Percentiles rank a stretch among this genome's conserved stretches.
These are phyloP conservation scores for Oryza punctata DNA, from an alignment of 176 grass and related monocot species.

Conservation along the genomic window DNA sequence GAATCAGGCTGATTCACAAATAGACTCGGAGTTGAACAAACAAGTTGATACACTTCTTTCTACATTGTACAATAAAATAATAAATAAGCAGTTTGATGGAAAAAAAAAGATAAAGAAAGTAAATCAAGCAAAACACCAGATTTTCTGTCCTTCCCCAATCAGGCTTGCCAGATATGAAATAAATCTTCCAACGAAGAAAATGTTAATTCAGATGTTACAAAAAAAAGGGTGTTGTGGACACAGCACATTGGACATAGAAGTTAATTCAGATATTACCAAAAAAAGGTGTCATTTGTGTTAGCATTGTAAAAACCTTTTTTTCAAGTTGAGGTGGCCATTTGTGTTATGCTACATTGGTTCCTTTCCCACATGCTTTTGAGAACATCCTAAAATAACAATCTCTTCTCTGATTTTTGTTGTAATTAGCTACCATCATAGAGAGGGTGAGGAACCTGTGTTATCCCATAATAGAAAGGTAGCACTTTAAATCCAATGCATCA, in stretches of 20 bases:
- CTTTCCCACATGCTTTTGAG: background rate
- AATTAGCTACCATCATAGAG: background rate
- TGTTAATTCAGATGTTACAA: background rate
- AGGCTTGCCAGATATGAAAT: background rate
- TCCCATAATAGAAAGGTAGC: background rate
- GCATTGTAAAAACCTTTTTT: background rate
- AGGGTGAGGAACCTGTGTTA: too few species aligned
- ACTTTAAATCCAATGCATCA: background rate
- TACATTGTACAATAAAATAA: slow-evolving; percentile 2
- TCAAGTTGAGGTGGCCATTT: background rate
- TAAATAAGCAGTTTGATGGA: background rate
- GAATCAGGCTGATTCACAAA: background rate
- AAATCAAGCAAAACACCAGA: background rate
- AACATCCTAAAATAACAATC: background rate
- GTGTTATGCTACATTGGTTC: background rate
- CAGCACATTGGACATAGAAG: background rate
- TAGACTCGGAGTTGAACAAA: background rate
- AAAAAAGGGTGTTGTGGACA: background rate
- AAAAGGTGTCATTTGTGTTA: background rate
- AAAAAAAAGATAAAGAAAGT: background rate
- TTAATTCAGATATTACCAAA: background rate
- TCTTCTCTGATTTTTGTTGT: background rate
- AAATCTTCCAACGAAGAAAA: background rate
- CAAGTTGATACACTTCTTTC: background rate
- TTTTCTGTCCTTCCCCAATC: background rate